Conservation (phyloP, 495 filamentous ascomycete species). For the Penicillium desertorum region DNA sequence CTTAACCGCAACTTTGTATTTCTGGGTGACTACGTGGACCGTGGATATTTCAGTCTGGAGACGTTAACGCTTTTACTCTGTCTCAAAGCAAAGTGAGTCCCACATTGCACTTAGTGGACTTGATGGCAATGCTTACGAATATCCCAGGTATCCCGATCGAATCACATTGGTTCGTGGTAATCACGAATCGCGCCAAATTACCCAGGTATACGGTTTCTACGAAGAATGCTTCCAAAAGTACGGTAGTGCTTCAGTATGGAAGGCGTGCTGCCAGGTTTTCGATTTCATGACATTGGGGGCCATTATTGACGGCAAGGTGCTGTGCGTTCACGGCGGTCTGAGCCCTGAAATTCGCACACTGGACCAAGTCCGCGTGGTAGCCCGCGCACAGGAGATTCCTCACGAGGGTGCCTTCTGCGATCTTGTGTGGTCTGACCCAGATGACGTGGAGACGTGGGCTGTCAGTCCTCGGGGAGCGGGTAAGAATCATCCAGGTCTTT, state of each 20-base stretch:
- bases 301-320: conserved; percentile 93
- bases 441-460: conserved; percentile 98
- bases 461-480: conserved; percentile 89
- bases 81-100: conserved; percentile 85
- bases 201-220: conserved; percentile 98
- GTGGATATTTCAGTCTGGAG: conserved; percentile 96
- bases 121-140: conserved; percentile 11
- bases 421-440: conserved; percentile 96
- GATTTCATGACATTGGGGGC: conserved; percentile 96
- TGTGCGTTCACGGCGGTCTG: conserved; percentile 96
- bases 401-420: conserved; percentile 99
- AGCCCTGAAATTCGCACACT: conserved; percentile 95
- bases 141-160: conserved; percentile 79
- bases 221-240: conserved; percentile 98
- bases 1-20: conserved; percentile 86
- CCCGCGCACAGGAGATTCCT: conserved; percentile 94
- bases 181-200: conserved; percentile 97
- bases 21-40: conserved; percentile 94
- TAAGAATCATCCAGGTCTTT: conserved; percentile 21
- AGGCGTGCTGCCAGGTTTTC: conserved; percentile 98
- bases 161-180: conserved; percentile 96
- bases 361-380: conserved; percentile 96
- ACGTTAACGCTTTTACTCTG: conserved; percentile 95
- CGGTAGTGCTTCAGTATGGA: conserved; percentile 97
- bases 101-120: background rate